Evolutionary conservation across 306 rosid species (phyloP).

Genomic region (Luffa aegyptiaca): DNA sequence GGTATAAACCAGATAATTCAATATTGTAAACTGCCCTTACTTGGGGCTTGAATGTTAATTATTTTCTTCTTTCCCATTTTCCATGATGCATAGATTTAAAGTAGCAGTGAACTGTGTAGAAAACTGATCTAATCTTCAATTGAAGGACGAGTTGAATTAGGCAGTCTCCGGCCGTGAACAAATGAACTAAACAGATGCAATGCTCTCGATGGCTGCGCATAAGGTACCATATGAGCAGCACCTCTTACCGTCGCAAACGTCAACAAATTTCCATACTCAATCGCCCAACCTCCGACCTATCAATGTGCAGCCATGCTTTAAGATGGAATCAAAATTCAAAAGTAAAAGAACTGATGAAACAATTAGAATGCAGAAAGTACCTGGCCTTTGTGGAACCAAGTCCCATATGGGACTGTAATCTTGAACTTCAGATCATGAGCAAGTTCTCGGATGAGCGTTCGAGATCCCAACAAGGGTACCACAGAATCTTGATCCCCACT

Average conservation of each 20-base stretch:
- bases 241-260: constrained; percentile 85
- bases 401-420: constrained; percentile 66
- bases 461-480: constrained; percentile 67
- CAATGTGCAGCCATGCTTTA: background rate
- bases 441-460: constrained; percentile 75
- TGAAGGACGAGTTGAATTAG: constrained; percentile 45
- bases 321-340: background rate
- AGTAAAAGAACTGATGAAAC: background rate
- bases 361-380: background rate
- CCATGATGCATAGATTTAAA: background rate
- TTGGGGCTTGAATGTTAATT: background rate
- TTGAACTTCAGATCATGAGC: constrained; percentile 60
- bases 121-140: constrained; percentile 20
- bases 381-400: constrained; percentile 90
- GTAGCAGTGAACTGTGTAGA: background rate
- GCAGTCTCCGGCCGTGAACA: constrained; percentile 44
- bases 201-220: constrained; percentile 82
- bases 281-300: constrained; percentile 85
- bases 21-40: background rate
- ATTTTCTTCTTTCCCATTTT: background rate
- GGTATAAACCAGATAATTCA: background rate
- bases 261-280: constrained; percentile 74
- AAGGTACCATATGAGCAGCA: constrained; percentile 95
- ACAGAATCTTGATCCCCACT: constrained; percentile 96
- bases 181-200: constrained; percentile 66